Evolutionary conservation across 306 rosid species (phyloP).

Genomic region (Rosa multiflora): DNA sequence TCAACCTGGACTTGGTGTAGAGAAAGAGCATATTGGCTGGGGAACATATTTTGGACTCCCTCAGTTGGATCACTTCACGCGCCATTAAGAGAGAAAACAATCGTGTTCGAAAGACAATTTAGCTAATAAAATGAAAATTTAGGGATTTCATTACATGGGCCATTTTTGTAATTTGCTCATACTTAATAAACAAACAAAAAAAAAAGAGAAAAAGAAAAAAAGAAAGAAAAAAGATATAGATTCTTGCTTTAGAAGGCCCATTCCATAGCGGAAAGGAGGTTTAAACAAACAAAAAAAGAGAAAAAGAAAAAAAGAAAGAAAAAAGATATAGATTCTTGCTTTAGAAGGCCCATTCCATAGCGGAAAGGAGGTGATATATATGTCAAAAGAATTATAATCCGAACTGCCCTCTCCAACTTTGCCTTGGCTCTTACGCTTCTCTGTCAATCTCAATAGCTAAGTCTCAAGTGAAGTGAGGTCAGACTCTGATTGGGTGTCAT

Average conservation of each 20-base stretch:
- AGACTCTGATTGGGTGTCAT: neutral
- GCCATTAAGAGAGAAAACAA: neutral
- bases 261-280: slow-evolving; percentile 18
- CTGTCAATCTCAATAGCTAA: slow-evolving; percentile 6
- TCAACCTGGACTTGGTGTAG: too few species aligned
- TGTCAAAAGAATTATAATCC: slow-evolving; percentile 29
- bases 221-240: neutral
- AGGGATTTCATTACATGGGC: neutral
- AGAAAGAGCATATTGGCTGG: too few species aligned
- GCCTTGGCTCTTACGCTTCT: slow-evolving; percentile 35
- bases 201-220: neutral
- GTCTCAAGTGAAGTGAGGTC: neutral
- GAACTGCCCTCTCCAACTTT: slow-evolving; percentile 6
- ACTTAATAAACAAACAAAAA: slow-evolving; percentile 1
- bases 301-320: neutral
- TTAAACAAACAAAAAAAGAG: too few species aligned
- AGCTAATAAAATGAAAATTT: too few species aligned
- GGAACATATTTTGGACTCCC: too few species aligned
- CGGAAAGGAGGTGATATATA: slow-evolving; percentile 25
- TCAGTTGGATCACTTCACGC: neutral
- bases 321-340: neutral
- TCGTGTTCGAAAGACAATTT: neutral
- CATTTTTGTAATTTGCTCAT: neutral
- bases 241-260: slow-evolving; percentile 19
- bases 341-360: slow-evolving; percentile 20